phyloP scores from a whole-genome alignment of 805 yeast species.

The Sugiyamaella lignohabitans region DNA sequence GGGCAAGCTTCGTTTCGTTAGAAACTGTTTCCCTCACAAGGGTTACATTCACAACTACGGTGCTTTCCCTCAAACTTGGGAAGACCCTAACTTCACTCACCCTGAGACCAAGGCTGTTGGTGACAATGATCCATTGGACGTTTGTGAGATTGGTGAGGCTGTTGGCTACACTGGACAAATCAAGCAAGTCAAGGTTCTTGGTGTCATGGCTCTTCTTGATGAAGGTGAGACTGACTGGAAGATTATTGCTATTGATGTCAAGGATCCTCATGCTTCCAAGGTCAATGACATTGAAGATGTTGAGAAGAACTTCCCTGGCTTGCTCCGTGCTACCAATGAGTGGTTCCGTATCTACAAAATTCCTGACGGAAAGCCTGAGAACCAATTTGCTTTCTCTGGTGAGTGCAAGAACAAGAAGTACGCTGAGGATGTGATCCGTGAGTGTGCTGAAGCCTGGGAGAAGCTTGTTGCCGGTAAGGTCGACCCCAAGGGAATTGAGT shows the following conservation, averaged over 20 bases:
- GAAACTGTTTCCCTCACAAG: conserved; percentile 98
- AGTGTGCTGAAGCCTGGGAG: conserved; percentile 82
- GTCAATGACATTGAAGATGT: conserved; percentile 89
- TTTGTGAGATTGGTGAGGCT: conserved; percentile 77
- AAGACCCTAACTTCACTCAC: conserved; percentile 64
- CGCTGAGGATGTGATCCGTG: conserved; percentile 76
- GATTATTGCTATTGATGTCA: conserved; percentile 78
- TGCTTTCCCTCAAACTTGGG: conserved; percentile 99
- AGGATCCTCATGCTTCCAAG: conserved; percentile 84
- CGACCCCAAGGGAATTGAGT: conserved; percentile 59
- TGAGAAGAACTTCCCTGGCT: conserved; percentile 82
- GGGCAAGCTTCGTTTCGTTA: conserved; percentile 91
- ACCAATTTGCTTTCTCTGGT: conserved; percentile 95
- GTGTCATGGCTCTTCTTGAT: conserved; percentile 91
- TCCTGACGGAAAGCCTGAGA: conserved; percentile 97
- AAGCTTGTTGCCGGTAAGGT: conserved; percentile 59
- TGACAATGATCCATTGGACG: conserved; percentile 94
- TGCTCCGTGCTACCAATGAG: conserved; percentile 87
- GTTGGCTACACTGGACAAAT: conserved; percentile 63
- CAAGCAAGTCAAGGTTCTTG: conserved; percentile 87
- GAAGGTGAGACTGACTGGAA: conserved; percentile 99
- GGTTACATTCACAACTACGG: conserved; percentile 99
- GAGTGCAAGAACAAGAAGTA: conserved; percentile 81
- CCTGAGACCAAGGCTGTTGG: conserved; percentile 56
- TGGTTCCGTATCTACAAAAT: conserved; percentile 98